Evolutionary conservation across 495 filamentous ascomycete species (phyloP), one percentile per base, ranked within the genome.

Genomic region (Chaetomium fimeti): DNA sequence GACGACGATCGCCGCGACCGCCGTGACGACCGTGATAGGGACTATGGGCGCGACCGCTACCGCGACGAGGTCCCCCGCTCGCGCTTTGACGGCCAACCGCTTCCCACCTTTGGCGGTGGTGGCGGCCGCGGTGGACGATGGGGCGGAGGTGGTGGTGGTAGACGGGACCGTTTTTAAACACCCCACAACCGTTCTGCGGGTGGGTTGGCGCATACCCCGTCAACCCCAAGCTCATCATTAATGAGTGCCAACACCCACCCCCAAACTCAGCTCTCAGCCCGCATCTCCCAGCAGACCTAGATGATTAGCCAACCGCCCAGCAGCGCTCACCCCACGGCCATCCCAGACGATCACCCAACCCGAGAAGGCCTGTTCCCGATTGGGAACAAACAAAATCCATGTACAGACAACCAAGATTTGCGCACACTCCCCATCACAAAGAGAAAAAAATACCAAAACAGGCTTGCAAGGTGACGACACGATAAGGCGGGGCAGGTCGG

Each of bases 61-160:
- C 18, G 29, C 18, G 58, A 57, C 24, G 69, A 69, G 29, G 65
- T 66, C 8, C 72, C 72, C 3, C 65, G 72, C 12, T 75, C 72
- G 1, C 62, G 72, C 1, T 63, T 75, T 27, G 65, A 73, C 60
- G 72, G 72, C 27, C 71, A 68, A 13, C 71, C 69, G 4, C 62
- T 75, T 15, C 72, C 72, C 8, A 75, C 72, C 2, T 75, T 57
- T 22, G 49, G 49, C 15, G 42, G 63, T 48, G 57, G 52, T 3
- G 55, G 61, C 13, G 71, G 75, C 43, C 61, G 71, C 22, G 69
- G 71, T 38, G 66, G 71, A 54, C 61, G 68, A 18, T 20, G 42
- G 11, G 40, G 63, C 5, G 48, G 53, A 7, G 40, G 63, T 9
- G 58, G 65, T 48, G 65, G 64, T 25, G 45, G 51, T 38, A 57